Base-by-base conservation (phyloP, 2,329 filamentous ascomycete genomes). In the Phialophora macrospora region DNA sequence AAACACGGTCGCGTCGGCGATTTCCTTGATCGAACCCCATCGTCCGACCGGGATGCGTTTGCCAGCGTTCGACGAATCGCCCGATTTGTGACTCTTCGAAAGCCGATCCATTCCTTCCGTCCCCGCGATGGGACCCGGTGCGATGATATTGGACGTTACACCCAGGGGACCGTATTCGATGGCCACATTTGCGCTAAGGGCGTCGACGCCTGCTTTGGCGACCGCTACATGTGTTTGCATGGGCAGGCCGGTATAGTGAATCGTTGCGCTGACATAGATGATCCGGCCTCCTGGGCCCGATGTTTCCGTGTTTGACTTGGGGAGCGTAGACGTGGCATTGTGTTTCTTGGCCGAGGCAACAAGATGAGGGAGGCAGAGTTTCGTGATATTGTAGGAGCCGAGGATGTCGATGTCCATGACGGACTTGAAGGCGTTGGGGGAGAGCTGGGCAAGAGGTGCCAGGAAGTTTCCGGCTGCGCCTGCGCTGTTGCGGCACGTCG, bases 381-480 rank as follows among this genome's bases (percentile, higher is more conserved):
- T 98, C 74, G 97, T 84, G 2, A 93, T 97, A 81, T 98, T 96
- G 81, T 91, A 99, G 17, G 91, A 96, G 34, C 95, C 95, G 41
- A 98, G 79, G 2, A 97, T 90, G 76, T 98, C 95, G 74, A 99
- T 99, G 68, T 98, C 95, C 73, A 98, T 94, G 70, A 99, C 95
- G 0, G 91, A 84, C 78, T 93, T 96, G 87, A 99, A 96, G 3
- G 92, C 95, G 75, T 98, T 98, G 65, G 90, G 80, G 48, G 88
- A 92, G 57, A 98, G 85, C 68, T 89, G 89, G 48, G 89, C 85
- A 66, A 98, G 89, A 4, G 94, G 90, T 0, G 92, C 90, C 24
- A 99, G 84, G 78, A 98, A 99, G 79, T 99, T 99, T 65, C 95
- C 95, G 20, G 95, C 95, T 14, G 95, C 95, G 58, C 95, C 95